Evolutionary conservation across 164 flowering plant species (phyloP), one percentile per base, ranked within the genome.

Genomic region (Santalum album): DNA sequence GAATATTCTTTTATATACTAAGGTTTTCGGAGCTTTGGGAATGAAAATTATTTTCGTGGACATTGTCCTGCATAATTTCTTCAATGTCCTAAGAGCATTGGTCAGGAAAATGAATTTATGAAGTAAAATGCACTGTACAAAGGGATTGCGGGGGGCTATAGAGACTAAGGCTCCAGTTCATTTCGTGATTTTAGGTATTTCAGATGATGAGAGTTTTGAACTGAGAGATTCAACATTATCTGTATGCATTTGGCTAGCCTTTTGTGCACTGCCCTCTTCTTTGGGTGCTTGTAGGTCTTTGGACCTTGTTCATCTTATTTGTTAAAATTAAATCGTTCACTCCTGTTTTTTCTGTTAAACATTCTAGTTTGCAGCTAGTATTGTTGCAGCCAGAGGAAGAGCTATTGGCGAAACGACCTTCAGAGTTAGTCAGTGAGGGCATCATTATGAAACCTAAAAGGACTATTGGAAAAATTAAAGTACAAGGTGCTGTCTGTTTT

Each of bases 361-460:
- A n/a, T 46, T 19, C 3, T 46, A 46, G 50, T 46, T 46, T 46
- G 50, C 50, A 46, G 23, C 2, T n/a, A 20, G 50, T 46, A 23
- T 23, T 46, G 16, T 16, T 46, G 23, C 50, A 20, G 6, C 50
- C 50, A 0, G 50, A 46, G 50, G 50, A 46, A 46, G 50, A 46
- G 1, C 25, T 46, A 20, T 46, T 46, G 23, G 1, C 12, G 16
- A 19, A 23, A 46, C 50, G 12, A 10, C 50, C 50, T n/a, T 46
- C 50, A 46, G 22, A 46, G 23, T 12, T 46, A 23, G 50, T 19
- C 16, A 11, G 14, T 14, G 25, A 46, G 25, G 6, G 12, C 4
- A 14, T 16, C 25, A 46, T 16, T n/a, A 4, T 16, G 9, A 46
- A 46, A 46, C 21, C 50, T 7, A 46, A 19, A 46, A 46, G 18